Evolutionary conservation across 441 rosid genomes (phyloP), one percentile per base, ranked within the genome.

Genomic region (Codiaeum variegatum): DNA sequence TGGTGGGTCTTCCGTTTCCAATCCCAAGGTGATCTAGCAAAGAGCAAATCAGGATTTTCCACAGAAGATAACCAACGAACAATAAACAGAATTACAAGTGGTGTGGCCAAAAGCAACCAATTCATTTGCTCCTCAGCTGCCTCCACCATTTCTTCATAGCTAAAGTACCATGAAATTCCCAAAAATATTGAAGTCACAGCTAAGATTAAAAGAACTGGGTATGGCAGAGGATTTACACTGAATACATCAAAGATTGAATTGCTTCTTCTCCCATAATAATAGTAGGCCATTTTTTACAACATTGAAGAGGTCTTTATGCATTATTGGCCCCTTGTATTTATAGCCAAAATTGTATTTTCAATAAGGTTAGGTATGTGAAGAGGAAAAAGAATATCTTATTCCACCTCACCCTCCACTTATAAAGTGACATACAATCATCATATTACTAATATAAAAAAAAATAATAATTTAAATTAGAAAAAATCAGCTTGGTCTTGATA

Each of bases 121-220:
- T 80, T 82, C 76, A 85, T 36, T 52, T 88, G 88, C 31, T 71
- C 79, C 77, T 79, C 90, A 0, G 84, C 83, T 5, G 82, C n/a
- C 69, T 91, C 98, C 23, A 86, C 79, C 21, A 79, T 84, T 0
- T 86, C 88, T 70, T 92, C 93, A 54, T 85, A 88, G 83, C 68
- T 82, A 59, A 85, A 75, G 85, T 74, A 87, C 91, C 88, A 92
- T 19, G 97, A 88, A 1, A 71, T 77, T 60, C 90, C 82, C 0
- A 94, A 81, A 73, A 92, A 84, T 73, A 90, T 54, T 0, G 85
- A 76, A 29, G 78, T 70, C 0, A 92, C 88, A 5, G 87, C 91
- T 23, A 91, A 60, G 84, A 94, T 79, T 16, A 86, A 32, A 52
- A 92, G 93, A 28, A 92, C 97, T 26, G 98, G 99, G 52, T 86